Conservation (phyloP, 1,284 basidiomycete species). For the Leccinum variabile region DNA sequence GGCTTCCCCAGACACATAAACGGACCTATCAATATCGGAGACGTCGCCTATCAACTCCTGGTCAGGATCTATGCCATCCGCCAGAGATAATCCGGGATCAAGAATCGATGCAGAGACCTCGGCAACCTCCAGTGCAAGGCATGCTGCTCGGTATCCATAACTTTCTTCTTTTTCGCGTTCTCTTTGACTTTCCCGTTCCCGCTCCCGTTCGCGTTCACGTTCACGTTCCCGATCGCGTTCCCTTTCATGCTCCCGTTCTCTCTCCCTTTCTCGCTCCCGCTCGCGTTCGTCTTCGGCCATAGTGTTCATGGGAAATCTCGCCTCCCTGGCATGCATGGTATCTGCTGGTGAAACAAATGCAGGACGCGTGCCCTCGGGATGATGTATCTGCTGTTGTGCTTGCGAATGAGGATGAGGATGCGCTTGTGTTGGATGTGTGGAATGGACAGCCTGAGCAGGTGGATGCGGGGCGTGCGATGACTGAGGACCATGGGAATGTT, state of each 20-base stretch:
- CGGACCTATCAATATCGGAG: background rate
- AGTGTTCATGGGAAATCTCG: conserved; percentile 17
- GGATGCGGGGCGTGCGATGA: conserved; percentile 7
- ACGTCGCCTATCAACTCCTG: background rate
- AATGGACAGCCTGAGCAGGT: conserved; percentile 17
- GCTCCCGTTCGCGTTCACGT: conserved; percentile 26
- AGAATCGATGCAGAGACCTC: too few species aligned
- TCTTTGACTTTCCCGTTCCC: conserved; percentile 21
- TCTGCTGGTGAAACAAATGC: conserved; percentile 34
- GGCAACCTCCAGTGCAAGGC: too few species aligned
- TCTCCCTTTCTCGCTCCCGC: conserved; percentile 21
- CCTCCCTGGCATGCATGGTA: conserved; percentile 29
- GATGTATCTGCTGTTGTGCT: conserved; percentile 31
- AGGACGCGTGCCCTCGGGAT: conserved; percentile 24
- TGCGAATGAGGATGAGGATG: conserved; percentile 25
- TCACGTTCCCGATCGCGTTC: conserved; percentile 21
- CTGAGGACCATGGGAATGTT: conserved; percentile 17
- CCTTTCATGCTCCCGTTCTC: conserved; percentile 25
- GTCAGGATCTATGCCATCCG: too few species aligned
- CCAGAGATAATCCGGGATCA: too few species aligned
- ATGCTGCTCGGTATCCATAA: too few species aligned
- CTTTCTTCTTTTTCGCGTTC: conserved; percentile 25
- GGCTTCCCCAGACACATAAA: background rate
- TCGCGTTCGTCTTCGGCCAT: conserved; percentile 24
- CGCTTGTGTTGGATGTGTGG: conserved; percentile 20